These are phyloP conservation scores for Chlorella sp. DNA, from an alignment of 139 green algal genomes.

Conservation along the genomic window DNA sequence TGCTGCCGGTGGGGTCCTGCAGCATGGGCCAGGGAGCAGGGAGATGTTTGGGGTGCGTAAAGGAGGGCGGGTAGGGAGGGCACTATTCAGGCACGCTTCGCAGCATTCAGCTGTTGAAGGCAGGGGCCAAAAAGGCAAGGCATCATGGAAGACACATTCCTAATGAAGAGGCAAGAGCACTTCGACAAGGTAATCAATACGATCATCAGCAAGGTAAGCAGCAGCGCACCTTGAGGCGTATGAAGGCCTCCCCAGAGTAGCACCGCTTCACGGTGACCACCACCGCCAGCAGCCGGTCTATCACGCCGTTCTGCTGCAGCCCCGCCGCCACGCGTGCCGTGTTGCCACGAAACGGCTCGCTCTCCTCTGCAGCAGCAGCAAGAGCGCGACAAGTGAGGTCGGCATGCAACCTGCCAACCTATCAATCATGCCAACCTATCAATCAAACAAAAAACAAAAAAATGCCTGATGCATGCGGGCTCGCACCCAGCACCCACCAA, in stretches of 20 bases:
- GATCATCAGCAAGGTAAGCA: neutral
- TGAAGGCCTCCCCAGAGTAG: slow-evolving; percentile 36
- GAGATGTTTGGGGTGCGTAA: too few relatives aligned
- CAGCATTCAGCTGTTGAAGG: too few relatives aligned
- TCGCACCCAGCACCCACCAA: neutral
- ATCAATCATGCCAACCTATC: too few relatives aligned
- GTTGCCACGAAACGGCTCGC: slow-evolving; percentile 16
- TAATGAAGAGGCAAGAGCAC: neutral
- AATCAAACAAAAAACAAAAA: neutral
- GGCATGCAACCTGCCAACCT: neutral
- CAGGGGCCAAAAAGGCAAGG: too few relatives aligned
- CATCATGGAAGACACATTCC: too few relatives aligned
- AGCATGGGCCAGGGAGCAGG: neutral
- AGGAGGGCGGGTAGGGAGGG: neutral
- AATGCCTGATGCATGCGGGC: neutral
- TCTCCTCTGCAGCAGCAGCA: slow-evolving; percentile 2
- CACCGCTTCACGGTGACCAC: slow-evolving; percentile 15
- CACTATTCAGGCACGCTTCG: too few relatives aligned
- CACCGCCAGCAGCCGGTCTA: slow-evolving; percentile 25
- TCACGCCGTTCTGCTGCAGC: slow-evolving; percentile 1
- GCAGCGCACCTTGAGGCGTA: slow-evolving; percentile 27
- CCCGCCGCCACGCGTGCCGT: slow-evolving; percentile 11
- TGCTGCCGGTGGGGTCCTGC: slow-evolving; percentile 32
- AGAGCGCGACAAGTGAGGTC: neutral
- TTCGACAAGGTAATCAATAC: neutral